Evolutionary conservation across 805 yeast genomes (phyloP).

Genomic region (Wickerhamiella allomyrinae): DNA sequence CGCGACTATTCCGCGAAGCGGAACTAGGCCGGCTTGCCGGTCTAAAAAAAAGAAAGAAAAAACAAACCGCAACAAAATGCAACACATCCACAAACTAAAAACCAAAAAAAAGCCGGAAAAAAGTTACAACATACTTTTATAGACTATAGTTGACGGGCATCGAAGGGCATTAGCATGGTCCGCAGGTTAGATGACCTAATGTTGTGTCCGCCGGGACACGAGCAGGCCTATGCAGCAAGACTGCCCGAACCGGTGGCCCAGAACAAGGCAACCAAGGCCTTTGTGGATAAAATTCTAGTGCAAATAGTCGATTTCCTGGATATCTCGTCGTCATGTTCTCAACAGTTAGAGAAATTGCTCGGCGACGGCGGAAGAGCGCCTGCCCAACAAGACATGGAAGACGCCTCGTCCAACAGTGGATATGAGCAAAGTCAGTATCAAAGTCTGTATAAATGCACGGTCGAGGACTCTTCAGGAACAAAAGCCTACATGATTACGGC

Average conservation of each 20-base stretch:
- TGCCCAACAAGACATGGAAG: neutral
- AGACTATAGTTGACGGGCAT: too few relatives aligned
- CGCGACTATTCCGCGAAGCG: too few relatives aligned
- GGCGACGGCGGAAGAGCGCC: neutral
- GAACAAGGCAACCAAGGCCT: neutral
- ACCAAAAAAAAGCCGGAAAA: too few relatives aligned
- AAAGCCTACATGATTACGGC: slow-evolving; percentile 8
- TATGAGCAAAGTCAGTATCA: neutral
- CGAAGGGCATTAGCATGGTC: too few relatives aligned
- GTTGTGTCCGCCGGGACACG: neutral
- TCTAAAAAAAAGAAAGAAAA: too few relatives aligned
- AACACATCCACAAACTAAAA: too few relatives aligned
- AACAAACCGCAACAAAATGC: too few relatives aligned
- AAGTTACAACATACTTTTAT: too few relatives aligned
- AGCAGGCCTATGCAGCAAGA: neutral
- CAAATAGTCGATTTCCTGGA: neutral
- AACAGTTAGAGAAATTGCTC: neutral
- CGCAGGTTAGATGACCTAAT: too few relatives aligned
- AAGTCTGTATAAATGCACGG: neutral
- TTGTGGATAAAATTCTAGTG: neutral
- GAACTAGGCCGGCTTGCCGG: too few relatives aligned
- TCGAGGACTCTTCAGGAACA: neutral
- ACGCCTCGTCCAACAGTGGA: neutral
- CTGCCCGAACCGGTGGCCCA: neutral
- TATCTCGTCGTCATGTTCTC: neutral